phyloP scores from a whole-genome alignment of 768 basidiomycete genomes.

The Rhodotorula taiwanensis region DNA sequence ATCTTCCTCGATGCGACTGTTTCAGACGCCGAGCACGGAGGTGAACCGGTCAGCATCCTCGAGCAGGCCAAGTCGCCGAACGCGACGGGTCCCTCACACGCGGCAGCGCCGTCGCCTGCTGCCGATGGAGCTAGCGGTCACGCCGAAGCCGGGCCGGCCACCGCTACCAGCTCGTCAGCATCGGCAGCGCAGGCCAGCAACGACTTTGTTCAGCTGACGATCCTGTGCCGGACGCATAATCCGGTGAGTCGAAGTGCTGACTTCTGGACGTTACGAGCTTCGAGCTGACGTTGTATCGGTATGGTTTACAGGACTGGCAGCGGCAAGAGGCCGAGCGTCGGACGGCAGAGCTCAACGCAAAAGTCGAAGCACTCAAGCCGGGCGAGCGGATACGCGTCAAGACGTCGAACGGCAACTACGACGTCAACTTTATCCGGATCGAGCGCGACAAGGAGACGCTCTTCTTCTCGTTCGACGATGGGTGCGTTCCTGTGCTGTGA shows the following conservation, averaged over 20 bases:
- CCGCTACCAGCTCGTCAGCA: background rate
- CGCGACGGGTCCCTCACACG: background rate
- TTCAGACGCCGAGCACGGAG: constrained; percentile 45
- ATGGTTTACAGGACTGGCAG: constrained; percentile 55
- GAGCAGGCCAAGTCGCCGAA: constrained; percentile 52
- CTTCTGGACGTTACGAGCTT: background rate
- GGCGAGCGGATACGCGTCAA: constrained; percentile 78
- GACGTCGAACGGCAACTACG: constrained; percentile 74
- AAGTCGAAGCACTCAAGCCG: constrained; percentile 61
- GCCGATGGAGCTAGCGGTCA: no score
- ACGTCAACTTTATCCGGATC: constrained; percentile 69
- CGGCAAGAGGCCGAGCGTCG: constrained; percentile 69
- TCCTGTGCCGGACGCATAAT: constrained; percentile 81
- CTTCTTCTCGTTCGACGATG: constrained; percentile 62
- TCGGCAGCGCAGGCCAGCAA: constrained; percentile 39
- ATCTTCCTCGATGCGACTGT: constrained; percentile 38
- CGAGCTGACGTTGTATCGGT: background rate
- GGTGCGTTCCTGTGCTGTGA: constrained; percentile 13
- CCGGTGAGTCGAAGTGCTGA: constrained; percentile 59
- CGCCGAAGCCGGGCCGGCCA: no score
- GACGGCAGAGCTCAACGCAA: constrained; percentile 63
- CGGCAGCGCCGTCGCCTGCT: no score
- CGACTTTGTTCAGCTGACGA: constrained; percentile 49
- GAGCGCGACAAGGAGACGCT: constrained; percentile 64
- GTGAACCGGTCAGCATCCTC: constrained; percentile 46